Conservation (phyloP, 2,329 filamentous ascomycete genomes). For the Trichoderma koningii region DNA sequence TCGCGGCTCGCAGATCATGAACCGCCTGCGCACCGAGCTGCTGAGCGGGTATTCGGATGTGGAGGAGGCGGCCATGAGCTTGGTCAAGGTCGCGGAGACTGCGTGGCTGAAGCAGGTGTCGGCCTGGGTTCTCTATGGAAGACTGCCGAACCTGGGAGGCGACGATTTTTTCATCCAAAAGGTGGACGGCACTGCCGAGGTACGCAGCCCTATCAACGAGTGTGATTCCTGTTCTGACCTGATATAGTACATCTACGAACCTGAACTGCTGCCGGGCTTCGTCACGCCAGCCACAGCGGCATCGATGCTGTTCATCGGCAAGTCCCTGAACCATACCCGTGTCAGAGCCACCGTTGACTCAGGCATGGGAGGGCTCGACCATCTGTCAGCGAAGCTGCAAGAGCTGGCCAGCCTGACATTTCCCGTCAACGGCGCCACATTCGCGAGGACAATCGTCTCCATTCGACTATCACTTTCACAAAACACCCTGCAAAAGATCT, state of each 20-base stretch:
- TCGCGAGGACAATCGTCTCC: constrained; percentile 71
- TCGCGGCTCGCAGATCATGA: constrained; percentile 73
- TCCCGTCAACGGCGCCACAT: constrained; percentile 70
- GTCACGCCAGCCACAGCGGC: constrained; percentile 72
- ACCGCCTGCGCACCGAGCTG: constrained; percentile 72
- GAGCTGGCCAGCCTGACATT: constrained; percentile 69
- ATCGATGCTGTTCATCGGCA: constrained; percentile 89
- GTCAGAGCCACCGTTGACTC: constrained; percentile 52
- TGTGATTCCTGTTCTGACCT: not conserved
- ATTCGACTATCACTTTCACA: constrained; percentile 82
- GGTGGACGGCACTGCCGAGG: constrained; percentile 46
- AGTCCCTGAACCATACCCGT: constrained; percentile 81
- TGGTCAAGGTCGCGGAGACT: constrained; percentile 78
- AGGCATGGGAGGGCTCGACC: constrained; percentile 54
- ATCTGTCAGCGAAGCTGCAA: constrained; percentile 68
- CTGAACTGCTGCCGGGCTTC: constrained; percentile 72
- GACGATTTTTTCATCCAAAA: constrained; percentile 84
- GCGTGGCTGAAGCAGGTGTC: constrained; percentile 91
- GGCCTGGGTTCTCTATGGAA: constrained; percentile 88
- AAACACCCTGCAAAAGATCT: constrained; percentile 77
- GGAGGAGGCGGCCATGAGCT: constrained; percentile 70
- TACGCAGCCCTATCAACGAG: constrained; percentile 32
- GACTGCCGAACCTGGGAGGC: constrained; percentile 72
- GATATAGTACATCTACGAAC: constrained; percentile 57
- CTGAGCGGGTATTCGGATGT: constrained; percentile 90